Percentiles rank a stretch among this genome's conserved stretches.
phyloP scores from a whole-genome alignment of 2,329 filamentous ascomycete genomes.

The Ilyonectria sp. region DNA sequence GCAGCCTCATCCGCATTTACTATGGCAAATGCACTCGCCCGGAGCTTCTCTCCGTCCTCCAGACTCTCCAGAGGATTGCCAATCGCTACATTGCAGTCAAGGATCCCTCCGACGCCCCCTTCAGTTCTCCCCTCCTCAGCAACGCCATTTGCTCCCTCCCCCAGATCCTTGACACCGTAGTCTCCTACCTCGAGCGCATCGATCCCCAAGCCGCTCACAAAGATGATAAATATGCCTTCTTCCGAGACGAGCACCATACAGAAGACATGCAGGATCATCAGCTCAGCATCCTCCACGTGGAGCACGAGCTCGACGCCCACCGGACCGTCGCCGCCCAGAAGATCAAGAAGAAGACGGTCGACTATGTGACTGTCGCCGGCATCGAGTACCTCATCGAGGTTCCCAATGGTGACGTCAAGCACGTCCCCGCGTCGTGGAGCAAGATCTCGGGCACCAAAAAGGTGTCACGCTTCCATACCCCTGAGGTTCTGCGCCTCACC shows the following conservation, averaged over 20 bases:
- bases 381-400: slow-evolving; percentile 98
- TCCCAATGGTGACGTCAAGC: slow-evolving; percentile 83
- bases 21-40: slow-evolving; percentile 95
- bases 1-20: slow-evolving; percentile 94
- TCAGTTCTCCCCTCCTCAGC: slow-evolving; percentile 78
- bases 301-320: slow-evolving; percentile 88
- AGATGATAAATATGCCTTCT: slow-evolving; percentile 96
- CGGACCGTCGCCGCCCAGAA: slow-evolving; percentile 79
- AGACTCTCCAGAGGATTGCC: slow-evolving; percentile 86
- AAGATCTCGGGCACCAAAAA: slow-evolving; percentile 97
- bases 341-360: slow-evolving; percentile 78
- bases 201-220: slow-evolving; percentile 85
- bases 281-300: slow-evolving; percentile 90
- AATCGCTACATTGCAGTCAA: slow-evolving; percentile 81
- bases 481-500: slow-evolving; percentile 86
- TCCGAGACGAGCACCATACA: slow-evolving; percentile 88
- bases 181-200: slow-evolving; percentile 85
- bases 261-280: slow-evolving; percentile 92
- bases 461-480: slow-evolving; percentile 92
- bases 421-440: slow-evolving; percentile 92
- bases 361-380: slow-evolving; percentile 87
- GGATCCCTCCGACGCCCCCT: slow-evolving; percentile 76
- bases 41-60: slow-evolving; percentile 87
- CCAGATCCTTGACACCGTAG: slow-evolving; percentile 79
- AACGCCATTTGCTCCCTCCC: slow-evolving; percentile 84